Percentiles rank a stretch among this genome's conserved stretches.
phyloP scores from a whole-genome alignment of 495 filamentous ascomycete species.

The Lasiosphaeria ovina region DNA sequence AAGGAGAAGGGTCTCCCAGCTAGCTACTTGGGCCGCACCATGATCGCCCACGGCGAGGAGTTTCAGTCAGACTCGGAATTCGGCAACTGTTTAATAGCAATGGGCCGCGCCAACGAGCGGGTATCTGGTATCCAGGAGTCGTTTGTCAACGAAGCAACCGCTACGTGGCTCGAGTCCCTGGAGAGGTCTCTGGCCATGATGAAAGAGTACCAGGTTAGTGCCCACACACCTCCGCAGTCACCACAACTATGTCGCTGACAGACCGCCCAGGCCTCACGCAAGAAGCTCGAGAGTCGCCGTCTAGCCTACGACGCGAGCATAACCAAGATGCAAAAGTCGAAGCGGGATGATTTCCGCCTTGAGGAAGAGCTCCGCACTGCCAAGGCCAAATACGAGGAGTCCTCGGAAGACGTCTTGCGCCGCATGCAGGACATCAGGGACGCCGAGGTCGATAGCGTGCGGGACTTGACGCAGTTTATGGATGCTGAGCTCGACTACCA shows the following conservation, averaged over 20 bases:
- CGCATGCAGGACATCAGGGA: conserved; percentile 98
- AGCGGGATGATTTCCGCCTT: conserved; percentile 87
- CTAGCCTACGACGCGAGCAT: conserved; percentile 90
- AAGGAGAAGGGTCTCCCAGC: conserved; percentile 74
- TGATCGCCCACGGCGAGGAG: conserved; percentile 91
- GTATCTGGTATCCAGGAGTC: conserved; percentile 83
- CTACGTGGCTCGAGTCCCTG: conserved; percentile 86
- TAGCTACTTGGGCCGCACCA: conserved; percentile 77
- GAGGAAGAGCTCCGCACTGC: conserved; percentile 91
- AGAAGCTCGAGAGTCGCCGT: conserved; percentile 90
- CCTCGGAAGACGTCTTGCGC: conserved; percentile 86
- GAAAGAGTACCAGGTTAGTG: conserved; percentile 86
- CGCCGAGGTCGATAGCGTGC: conserved; percentile 78
- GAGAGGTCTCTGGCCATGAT: conserved; percentile 89
- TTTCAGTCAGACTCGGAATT: conserved; percentile 91
- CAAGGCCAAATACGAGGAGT: conserved; percentile 96
- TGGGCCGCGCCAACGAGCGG: conserved; percentile 84
- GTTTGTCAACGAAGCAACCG: conserved; percentile 77
- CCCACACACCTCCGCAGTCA: not conserved
- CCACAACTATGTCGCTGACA: conserved; percentile 18
- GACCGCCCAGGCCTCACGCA: conserved; percentile 65
- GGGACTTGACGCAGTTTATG: conserved; percentile 76
- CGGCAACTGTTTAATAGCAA: conserved; percentile 79
- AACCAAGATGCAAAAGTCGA: conserved; percentile 89
- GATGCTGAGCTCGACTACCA: conserved; percentile 91